Percentiles rank a stretch among this genome's conserved stretches.
Conservation (phyloP, 2,329 filamentous ascomycete genomes). For the Xylaria digitata region DNA sequence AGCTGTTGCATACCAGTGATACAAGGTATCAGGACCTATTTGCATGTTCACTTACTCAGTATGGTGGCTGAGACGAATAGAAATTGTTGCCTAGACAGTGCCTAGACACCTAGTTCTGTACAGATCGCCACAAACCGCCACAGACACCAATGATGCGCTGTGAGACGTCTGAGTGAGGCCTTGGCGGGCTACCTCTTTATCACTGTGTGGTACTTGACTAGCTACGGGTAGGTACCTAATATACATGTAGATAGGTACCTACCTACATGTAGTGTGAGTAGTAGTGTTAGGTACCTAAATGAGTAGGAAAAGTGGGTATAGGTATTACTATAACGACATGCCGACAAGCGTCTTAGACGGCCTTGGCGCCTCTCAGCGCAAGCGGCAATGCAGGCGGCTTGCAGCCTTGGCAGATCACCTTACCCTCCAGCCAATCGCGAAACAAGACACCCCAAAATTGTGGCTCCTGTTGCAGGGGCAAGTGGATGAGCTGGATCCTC, state of each 20-base stretch:
- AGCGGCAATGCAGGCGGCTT: slow-evolving; percentile 24
- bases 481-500: slow-evolving; percentile 2
- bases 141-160: neutral
- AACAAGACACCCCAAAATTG: neutral
- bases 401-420: slow-evolving; percentile 29
- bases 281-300: no score
- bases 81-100: neutral
- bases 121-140: slow-evolving; percentile 1
- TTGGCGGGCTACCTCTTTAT: slow-evolving; percentile 5
- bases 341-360: slow-evolving; percentile 18
- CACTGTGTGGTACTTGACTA: neutral
- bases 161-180: neutral
- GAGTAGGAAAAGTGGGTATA: slow-evolving; percentile 3
- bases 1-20: neutral
- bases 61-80: slow-evolving; percentile 21
- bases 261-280: no score
- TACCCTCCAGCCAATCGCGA: slow-evolving; percentile 21
- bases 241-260: no score
- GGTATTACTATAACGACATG: slow-evolving; percentile 4
- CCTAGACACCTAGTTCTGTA: slow-evolving; percentile 29
- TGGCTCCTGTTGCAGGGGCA: slow-evolving; percentile 8
- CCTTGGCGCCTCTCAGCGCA: slow-evolving; percentile 6
- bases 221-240: no score
- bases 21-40: neutral
- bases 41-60: neutral